Evolutionary conservation across 2,329 filamentous ascomycete genomes (phyloP).

Genomic region (Aurifilum marmelostoma): DNA sequence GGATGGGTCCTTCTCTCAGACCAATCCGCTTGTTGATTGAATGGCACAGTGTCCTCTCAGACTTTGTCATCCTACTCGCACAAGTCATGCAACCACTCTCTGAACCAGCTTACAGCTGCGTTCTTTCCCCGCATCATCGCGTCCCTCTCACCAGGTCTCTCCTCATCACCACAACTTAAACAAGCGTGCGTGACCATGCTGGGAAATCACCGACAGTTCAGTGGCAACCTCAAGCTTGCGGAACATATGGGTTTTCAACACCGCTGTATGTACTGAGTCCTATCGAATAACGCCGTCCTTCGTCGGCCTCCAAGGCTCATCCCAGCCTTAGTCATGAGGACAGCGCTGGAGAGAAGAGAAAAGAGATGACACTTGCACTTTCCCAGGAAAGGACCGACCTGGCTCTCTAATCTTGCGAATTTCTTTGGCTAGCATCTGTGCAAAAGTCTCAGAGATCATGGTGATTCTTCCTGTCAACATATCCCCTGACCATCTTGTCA

Average conservation of each 20-base stretch:
- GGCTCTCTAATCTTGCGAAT: slow-evolving; percentile 11
- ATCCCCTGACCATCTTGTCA: neutral
- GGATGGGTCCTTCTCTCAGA: neutral
- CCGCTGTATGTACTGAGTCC: slow-evolving; percentile 45
- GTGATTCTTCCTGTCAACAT: neutral
- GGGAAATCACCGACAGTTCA: slow-evolving; percentile 52
- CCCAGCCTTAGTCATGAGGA: neutral
- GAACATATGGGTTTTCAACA: slow-evolving; percentile 47
- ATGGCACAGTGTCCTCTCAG: neutral
- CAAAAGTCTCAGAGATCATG: neutral
- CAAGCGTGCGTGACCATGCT: slow-evolving; percentile 50
- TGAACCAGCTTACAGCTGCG: slow-evolving; percentile 46
- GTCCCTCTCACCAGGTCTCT: slow-evolving; percentile 41
- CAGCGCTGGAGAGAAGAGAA: neutral
- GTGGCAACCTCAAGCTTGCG: slow-evolving; percentile 42
- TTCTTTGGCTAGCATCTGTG: neutral
- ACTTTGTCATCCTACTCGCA: neutral
- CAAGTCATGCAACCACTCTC: slow-evolving; percentile 27
- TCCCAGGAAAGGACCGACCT: slow-evolving; percentile 37
- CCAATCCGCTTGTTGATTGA: slow-evolving; percentile 17
- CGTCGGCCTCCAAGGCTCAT: neutral
- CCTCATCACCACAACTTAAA: slow-evolving; percentile 43
- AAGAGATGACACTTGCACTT: slow-evolving; percentile 17
- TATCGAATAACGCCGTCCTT: neutral
- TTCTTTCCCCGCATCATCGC: slow-evolving; percentile 49